Conservation (phyloP, 805 yeast species). For the Cyberlindnera amylophila region DNA sequence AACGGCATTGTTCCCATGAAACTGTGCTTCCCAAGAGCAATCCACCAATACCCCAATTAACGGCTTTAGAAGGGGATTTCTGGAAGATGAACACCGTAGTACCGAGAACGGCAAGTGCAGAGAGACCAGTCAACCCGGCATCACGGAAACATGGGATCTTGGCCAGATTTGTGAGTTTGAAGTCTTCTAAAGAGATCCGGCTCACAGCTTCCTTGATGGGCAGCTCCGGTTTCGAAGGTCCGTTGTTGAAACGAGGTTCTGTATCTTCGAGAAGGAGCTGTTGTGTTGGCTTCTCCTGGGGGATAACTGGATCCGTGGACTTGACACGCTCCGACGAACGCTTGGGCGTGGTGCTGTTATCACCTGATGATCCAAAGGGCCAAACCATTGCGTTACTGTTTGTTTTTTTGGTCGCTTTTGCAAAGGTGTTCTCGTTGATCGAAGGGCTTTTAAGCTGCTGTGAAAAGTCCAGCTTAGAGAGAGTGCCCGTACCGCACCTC, state of each 20-base stretch:
- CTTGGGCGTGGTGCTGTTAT: constrained; percentile 6
- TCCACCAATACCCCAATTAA: constrained; percentile 83
- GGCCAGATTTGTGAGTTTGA: constrained; percentile 46
- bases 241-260: constrained; percentile 35
- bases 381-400: constrained; percentile 18
- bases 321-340: constrained; percentile 24
- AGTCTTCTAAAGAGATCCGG: constrained; percentile 45
- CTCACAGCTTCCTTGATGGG: constrained; percentile 38
- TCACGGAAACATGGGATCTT: constrained; percentile 77
- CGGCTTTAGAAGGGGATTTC: constrained; percentile 55
- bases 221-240: constrained; percentile 27
- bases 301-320: not conserved
- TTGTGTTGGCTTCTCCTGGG: constrained; percentile 15
- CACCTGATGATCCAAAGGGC: constrained; percentile 17
- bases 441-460: too few relatives aligned
- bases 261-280: constrained; percentile 38
- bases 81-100: constrained; percentile 64
- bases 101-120: constrained; percentile 67
- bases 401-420: not conserved
- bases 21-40: constrained; percentile 73
- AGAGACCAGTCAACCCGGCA: constrained; percentile 72
- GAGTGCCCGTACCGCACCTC: too few relatives aligned
- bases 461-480: too few relatives aligned
- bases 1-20: constrained; percentile 92
- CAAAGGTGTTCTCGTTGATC: too few relatives aligned